Evolutionary conservation across 108 stramenopile species (phyloP), one percentile per base, ranked within the genome.

Genomic region (Conticribra weissflogii): DNA sequence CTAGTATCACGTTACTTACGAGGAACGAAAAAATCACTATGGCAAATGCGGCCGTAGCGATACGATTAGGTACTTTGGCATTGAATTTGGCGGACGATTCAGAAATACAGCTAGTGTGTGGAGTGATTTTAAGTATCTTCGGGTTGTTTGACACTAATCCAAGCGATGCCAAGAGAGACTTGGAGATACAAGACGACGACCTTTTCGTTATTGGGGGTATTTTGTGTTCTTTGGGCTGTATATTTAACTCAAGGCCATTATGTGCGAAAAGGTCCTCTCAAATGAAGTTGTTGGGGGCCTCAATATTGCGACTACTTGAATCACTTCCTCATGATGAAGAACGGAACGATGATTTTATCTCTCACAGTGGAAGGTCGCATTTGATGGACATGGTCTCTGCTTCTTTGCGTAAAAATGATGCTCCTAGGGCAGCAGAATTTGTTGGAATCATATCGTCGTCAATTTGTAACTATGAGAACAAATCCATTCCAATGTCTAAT

Each of bases 41-140:
- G 17, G 63, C 50, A 34, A 61, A 77, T 52, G 15, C 68, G 22
- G 51, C 22, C 15, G 31, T 64, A 28, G 50, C 68, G 25, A 36
- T 69, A 47, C 30, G 53, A 48, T 53, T 77, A n/a, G 76, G 76
- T 21, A 47, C 68, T 9, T 7, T 77, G 18, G 54, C 67, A 45
- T 56, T 77, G 27, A 69, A 24, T 64, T 45, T 69, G 27, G 56
- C 63, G 14, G 49, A 69, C 16, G 68, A 69, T 50, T 15, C 21
- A 23, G 68, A 69, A 17, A 15, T 69, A 12, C 49, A 31, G 9
- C 23, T 33, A 8, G 47, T 69, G 33, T 21, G n/a, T n/a, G n/a
- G n/a, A n/a, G n/a, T n/a, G n/a, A n/a, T n/a, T n/a, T n/a, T n/a
- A n/a, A n/a, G n/a, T n/a, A n/a, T n/a, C n/a, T n/a, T n/a, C n/a